phyloP scores from a whole-genome alignment of 768 basidiomycete genomes.

The Mycena galericulata region DNA sequence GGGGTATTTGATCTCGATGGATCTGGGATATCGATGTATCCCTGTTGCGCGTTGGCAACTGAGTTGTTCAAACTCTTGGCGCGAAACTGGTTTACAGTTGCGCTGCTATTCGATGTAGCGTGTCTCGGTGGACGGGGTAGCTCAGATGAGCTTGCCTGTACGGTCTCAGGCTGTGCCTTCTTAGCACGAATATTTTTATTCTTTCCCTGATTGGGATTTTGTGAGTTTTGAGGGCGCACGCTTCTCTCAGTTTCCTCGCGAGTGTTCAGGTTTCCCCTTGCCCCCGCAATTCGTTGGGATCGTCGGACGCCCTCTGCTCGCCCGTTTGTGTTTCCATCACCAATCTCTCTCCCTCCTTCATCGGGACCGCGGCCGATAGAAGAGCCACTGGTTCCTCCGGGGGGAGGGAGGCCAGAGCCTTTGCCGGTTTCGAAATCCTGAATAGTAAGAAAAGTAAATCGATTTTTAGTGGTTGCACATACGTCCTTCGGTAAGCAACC shows the following conservation, averaged over 20 bases:
- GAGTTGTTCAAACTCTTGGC: neutral
- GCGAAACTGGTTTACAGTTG: neutral
- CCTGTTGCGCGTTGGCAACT: too few relatives aligned
- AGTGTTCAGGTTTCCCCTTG: neutral
- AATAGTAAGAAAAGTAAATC: neutral
- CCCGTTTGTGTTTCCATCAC: neutral
- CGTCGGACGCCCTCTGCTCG: neutral
- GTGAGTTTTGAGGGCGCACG: neutral
- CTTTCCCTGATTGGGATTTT: neutral
- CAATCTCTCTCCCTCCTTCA: conserved; percentile 20
- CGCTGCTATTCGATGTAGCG: neutral
- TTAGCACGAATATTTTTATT: neutral
- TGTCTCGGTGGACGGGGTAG: neutral
- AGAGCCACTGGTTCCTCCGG: conserved; percentile 14
- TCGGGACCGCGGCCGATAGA: conserved; percentile 13
- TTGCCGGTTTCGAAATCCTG: conserved; percentile 3
- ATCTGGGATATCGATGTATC: too few relatives aligned
- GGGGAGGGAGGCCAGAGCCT: conserved; percentile 11
- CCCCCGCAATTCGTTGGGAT: neutral
- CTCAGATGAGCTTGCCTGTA: neutral
- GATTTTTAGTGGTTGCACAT: neutral
- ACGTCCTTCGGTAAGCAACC: neutral
- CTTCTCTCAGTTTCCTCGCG: neutral
- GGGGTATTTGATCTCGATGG: too few relatives aligned
- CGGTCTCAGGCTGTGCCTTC: neutral